These are phyloP conservation scores for Parastagonospora nodorum DNA, from an alignment of 2,329 filamentous ascomycete genomes.

Conservation along the genomic window DNA sequence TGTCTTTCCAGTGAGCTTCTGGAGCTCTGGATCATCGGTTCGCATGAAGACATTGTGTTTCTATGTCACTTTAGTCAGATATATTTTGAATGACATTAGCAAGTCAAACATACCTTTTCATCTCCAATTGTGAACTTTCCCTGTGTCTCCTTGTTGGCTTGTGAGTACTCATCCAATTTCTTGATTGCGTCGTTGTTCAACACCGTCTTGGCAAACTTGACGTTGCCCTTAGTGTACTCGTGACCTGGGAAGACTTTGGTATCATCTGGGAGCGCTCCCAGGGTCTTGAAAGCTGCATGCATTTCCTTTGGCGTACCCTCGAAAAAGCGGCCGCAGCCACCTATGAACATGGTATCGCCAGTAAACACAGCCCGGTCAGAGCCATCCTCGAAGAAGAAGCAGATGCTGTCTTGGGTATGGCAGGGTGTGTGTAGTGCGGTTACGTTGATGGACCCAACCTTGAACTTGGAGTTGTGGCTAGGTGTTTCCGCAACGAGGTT, in stretches of 20 bases:
- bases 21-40: conserved; percentile 81
- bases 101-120: conserved; percentile 71
- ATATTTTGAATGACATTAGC: not conserved
- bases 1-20: conserved; percentile 80
- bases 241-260: conserved; percentile 94
- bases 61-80: conserved; percentile 48
- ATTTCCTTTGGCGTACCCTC: conserved; percentile 85
- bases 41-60: conserved; percentile 97
- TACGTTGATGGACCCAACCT: conserved; percentile 80
- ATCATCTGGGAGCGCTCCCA: conserved; percentile 82
- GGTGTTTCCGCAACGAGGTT: conserved; percentile 79
- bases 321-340: conserved; percentile 94
- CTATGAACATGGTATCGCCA: conserved; percentile 94
- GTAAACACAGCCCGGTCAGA: conserved; percentile 84
- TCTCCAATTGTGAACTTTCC: conserved; percentile 96
- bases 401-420: conserved; percentile 98
- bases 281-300: conserved; percentile 85
- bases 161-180: conserved; percentile 76
- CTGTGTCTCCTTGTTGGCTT: conserved; percentile 83
- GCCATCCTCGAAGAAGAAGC: conserved; percentile 86
- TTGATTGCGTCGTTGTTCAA: conserved; percentile 72
- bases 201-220: conserved; percentile 82
- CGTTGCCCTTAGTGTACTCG: conserved; percentile 97
- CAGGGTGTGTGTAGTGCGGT: conserved; percentile 94
- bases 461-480: conserved; percentile 75